Conservation (phyloP, 129 eudicot species). For the Escallonia herrerae region DNA sequence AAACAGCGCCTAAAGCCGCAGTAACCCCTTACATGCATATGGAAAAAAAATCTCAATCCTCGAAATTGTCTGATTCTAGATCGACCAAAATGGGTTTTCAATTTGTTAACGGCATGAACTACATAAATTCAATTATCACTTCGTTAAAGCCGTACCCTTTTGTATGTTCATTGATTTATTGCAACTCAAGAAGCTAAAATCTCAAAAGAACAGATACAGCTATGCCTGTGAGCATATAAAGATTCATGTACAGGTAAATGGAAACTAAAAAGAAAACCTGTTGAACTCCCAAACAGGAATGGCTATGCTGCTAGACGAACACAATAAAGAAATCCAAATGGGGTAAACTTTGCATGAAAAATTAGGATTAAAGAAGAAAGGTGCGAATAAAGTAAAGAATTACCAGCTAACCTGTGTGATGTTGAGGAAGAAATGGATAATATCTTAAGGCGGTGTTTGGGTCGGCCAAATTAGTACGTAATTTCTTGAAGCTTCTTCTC, state of each 20-base stretch:
- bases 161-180: too few relatives aligned
- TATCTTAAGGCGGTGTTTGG: background rate
- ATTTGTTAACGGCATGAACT: background rate
- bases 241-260: background rate
- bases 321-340: background rate
- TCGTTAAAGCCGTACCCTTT: too few relatives aligned
- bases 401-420: conserved; percentile 3
- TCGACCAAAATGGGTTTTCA: background rate
- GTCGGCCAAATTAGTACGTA: background rate
- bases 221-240: too few relatives aligned
- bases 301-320: background rate
- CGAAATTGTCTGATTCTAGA: background rate
- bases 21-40: too few relatives aligned
- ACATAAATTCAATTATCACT: too few relatives aligned
- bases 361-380: background rate
- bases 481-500: too few relatives aligned
- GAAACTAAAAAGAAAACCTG: conserved; percentile 1
- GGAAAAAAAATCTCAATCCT: too few relatives aligned
- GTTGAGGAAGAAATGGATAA: conserved; percentile 3
- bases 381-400: conserved; percentile 8
- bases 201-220: too few relatives aligned
- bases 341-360: background rate
- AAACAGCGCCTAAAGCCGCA: too few relatives aligned
- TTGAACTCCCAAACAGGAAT: background rate
- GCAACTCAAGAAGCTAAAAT: too few relatives aligned